Evolutionary conservation across 1,284 basidiomycete genomes (phyloP).

Genomic region (Bondarzewia mesenterica): DNA sequence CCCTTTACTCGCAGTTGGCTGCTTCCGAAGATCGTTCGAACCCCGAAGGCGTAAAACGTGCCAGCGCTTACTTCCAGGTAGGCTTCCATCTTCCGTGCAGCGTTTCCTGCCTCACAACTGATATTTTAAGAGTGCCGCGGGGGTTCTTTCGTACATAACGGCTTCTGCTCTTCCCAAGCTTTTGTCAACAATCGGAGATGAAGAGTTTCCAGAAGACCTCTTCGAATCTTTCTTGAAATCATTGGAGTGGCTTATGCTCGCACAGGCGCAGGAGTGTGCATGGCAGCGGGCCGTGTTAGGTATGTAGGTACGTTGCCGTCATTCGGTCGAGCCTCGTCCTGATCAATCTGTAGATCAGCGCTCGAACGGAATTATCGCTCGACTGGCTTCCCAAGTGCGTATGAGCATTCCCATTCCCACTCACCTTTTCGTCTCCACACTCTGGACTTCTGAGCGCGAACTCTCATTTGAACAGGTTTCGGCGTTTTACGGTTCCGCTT

Average conservation of each 20-base stretch:
- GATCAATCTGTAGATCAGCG: constrained; percentile 45
- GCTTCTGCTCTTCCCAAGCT: constrained; percentile 53
- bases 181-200: constrained; percentile 39
- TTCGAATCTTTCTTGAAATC: constrained; percentile 53
- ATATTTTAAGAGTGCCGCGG: constrained; percentile 63
- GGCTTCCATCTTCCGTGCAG: constrained; percentile 13
- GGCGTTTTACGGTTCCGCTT: constrained; percentile 56
- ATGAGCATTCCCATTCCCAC: constrained; percentile 5
- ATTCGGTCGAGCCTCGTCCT: not conserved
- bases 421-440: not conserved
- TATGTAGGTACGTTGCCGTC: constrained; percentile 21
- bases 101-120: not conserved
- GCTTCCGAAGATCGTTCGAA: constrained; percentile 59
- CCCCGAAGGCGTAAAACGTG: constrained; percentile 72
- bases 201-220: constrained; percentile 56
- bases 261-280: constrained; percentile 94
- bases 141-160: constrained; percentile 61
- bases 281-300: constrained; percentile 92
- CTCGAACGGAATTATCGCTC: constrained; percentile 84
- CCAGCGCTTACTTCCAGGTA: constrained; percentile 68
- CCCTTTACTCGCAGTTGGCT: constrained; percentile 72
- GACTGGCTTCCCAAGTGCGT: constrained; percentile 68
- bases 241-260: constrained; percentile 77
- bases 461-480: constrained; percentile 43
- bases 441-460: not conserved